These are phyloP conservation scores for Saccharomycopsis sp. DNA, from an alignment of 805 yeast species.

Conservation along the genomic window DNA sequence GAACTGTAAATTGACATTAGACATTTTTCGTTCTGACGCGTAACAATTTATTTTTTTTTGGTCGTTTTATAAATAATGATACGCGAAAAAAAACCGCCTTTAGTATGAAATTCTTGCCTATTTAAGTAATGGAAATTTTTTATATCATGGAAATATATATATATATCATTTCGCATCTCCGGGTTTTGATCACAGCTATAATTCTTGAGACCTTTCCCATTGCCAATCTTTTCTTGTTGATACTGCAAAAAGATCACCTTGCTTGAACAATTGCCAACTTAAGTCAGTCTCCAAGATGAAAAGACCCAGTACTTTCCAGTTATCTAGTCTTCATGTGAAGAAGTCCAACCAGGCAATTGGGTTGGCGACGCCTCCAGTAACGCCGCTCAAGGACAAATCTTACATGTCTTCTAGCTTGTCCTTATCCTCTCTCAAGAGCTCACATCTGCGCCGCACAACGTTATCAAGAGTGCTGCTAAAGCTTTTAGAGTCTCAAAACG, in stretches of 20 bases:
- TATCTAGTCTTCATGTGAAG: neutral
- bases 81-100: neutral
- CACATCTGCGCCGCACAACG: neutral
- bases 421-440: neutral
- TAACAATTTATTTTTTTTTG: neutral
- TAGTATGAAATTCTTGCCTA: neutral
- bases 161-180: neutral
- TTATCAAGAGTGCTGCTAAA: neutral
- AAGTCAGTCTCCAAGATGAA: neutral
- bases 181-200: neutral
- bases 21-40: neutral
- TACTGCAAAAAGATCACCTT: neutral
- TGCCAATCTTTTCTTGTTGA: neutral
- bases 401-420: neutral
- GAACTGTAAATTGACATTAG: too few relatives aligned
- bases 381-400: neutral
- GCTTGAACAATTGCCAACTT: neutral
- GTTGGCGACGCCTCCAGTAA: slow-evolving; percentile 1
- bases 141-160: slow-evolving; percentile 14
- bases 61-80: too few relatives aligned
- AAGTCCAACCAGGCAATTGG: neutral
- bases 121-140: slow-evolving; percentile 24
- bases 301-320: neutral
- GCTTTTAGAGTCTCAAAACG: neutral
- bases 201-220: neutral